Evolutionary conservation across 2,329 filamentous ascomycete species (phyloP).

Genomic region (Ceratocystiopsis sp.): DNA sequence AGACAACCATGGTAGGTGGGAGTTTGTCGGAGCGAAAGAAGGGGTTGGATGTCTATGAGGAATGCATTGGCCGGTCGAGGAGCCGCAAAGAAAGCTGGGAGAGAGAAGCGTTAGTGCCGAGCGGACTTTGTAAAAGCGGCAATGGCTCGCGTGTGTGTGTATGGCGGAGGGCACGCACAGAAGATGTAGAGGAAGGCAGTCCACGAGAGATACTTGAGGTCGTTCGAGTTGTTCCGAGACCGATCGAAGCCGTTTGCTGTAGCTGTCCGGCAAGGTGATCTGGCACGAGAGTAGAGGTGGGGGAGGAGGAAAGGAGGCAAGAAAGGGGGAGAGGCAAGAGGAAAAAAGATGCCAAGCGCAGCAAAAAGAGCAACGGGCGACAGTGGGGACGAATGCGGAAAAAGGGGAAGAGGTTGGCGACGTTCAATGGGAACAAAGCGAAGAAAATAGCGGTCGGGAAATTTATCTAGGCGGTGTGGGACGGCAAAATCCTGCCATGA

Average conservation of each 20-base stretch:
- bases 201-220: no score
- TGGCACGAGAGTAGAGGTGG: neutral
- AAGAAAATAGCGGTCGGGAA: no score
- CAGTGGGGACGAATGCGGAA: conserved; percentile 3
- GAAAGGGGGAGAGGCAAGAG: neutral
- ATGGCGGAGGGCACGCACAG: neutral
- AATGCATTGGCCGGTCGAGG: conserved; percentile 13
- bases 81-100: neutral
- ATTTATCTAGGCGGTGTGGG: no score
- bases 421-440: no score
- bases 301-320: neutral
- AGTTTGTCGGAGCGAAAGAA: neutral
- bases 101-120: no score
- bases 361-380: conserved; percentile 8
- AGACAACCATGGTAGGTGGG: conserved; percentile 27
- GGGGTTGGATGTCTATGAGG: conserved; percentile 2
- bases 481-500: no score
- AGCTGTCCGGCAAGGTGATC: no score
- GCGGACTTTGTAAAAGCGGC: neutral
- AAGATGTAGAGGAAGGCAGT: neutral
- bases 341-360: neutral
- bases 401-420: no score
- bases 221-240: no score
- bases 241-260: no score
- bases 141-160: neutral